Evolutionary conservation across 2,329 filamentous ascomycete genomes (phyloP), one percentile per base, ranked within the genome.

Genomic region (Tolypocladium amazonense): DNA sequence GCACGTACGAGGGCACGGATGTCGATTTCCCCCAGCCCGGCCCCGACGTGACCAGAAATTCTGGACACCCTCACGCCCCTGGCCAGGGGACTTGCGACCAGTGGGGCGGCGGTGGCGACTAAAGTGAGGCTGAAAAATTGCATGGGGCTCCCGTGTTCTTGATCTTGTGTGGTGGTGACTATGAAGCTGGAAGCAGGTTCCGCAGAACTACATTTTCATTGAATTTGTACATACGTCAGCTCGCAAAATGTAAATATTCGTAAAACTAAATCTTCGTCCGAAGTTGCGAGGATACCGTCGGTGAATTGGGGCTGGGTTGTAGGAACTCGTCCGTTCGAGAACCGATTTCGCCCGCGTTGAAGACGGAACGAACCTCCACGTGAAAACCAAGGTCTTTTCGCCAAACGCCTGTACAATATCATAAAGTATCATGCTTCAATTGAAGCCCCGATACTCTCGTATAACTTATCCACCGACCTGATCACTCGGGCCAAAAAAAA

Each of bases 1-100:
- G 70, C 50, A 88, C 85, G 38, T 70, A 72, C 6, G 83, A 86
- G 67, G 75, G 77, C 41, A 70, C 77, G 55, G 84, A 88, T 60
- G 78, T 88, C 43, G 69, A 78, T 65, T 91, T 87, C 75, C 88
- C 89, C 45, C 71, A 84, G 57, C 86, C 88, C 7, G 89, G 88
- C 56, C 72, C 77, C 0, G 79, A 83, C 59, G 79, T 85, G 54
- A 73, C 71, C 66, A 70, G 70, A 59, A 70, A 69, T 56, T 71
- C 72, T n/a, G 18, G 3, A 33, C 15, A 9, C 0, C 47, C 50
- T 9, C 50, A 53, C 9, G 50, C 50, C 8, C 50, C 50, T 35
- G 50, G 47, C 11, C 27, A n/a, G 20, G 50, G 30, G 9, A 35
- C 50, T 20, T 53, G 50, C 30, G 20, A 53, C 18, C n/a, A 4